These are phyloP conservation scores for Fomitopsis pinicola DNA, from an alignment of 1,284 basidiomycete species.

Conservation along the genomic window DNA sequence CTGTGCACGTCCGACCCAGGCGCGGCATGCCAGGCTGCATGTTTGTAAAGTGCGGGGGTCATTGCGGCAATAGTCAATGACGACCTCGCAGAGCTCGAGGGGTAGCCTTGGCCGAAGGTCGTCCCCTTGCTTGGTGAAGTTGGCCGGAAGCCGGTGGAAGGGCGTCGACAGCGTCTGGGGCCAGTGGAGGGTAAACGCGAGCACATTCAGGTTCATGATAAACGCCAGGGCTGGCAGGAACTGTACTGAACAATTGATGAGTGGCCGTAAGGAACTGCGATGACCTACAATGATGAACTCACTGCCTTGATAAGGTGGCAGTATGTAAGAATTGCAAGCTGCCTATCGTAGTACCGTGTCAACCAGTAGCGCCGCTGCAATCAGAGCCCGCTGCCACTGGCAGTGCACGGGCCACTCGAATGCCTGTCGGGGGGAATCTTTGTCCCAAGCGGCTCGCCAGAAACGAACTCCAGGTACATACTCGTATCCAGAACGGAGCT, in stretches of 20 bases:
- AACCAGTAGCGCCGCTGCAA: too few relatives aligned
- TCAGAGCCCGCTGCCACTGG: not conserved
- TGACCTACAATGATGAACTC: too few relatives aligned
- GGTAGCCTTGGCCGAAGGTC: not conserved
- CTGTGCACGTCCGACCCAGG: not conserved
- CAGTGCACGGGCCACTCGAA: not conserved
- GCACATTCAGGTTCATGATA: not conserved
- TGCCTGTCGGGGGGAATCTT: not conserved
- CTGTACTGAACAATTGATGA: too few relatives aligned
- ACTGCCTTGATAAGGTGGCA: too few relatives aligned
- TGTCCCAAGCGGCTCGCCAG: too few relatives aligned
- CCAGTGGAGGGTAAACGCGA: not conserved
- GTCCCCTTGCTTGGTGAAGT: not conserved
- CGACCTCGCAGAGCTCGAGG: not conserved
- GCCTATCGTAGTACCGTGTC: not conserved
- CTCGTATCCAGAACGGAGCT: too few relatives aligned
- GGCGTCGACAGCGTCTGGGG: not conserved
- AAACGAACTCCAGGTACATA: too few relatives aligned
- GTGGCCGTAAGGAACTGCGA: too few relatives aligned
- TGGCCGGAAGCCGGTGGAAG: not conserved
- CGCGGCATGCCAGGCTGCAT: not conserved
- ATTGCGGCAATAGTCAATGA: not conserved
- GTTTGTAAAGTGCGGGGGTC: not conserved
- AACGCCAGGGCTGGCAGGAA: too few relatives aligned
- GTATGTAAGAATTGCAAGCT: not conserved